phyloP scores from a whole-genome alignment of 768 basidiomycete species.

The Guyanaporus albipodus region DNA sequence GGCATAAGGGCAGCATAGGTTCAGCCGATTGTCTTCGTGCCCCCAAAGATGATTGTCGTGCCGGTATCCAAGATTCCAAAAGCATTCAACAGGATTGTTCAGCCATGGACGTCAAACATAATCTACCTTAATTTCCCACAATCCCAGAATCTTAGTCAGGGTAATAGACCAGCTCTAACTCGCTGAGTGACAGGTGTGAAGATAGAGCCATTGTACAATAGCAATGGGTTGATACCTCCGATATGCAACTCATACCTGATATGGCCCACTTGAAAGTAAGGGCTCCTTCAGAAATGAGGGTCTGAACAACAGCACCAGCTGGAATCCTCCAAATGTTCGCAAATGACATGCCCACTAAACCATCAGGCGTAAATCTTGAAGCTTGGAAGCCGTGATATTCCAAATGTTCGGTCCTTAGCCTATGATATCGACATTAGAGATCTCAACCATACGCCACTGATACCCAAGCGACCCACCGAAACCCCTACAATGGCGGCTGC shows the following conservation, averaged over 20 bases:
- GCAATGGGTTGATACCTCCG: slow-evolving; percentile 39
- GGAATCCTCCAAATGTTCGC: slow-evolving; percentile 33
- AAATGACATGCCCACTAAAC: slow-evolving; percentile 44
- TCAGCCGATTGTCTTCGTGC: slow-evolving; percentile 31
- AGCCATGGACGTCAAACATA: slow-evolving; percentile 23
- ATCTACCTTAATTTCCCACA: slow-evolving; percentile 20
- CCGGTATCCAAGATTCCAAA: slow-evolving; percentile 48
- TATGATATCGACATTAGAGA: slow-evolving; percentile 14
- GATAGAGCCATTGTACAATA: slow-evolving; percentile 37
- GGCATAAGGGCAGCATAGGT: slow-evolving; percentile 32
- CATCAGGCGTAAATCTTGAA: slow-evolving; percentile 22
- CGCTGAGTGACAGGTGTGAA: slow-evolving; percentile 31
- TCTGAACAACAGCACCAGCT: slow-evolving; percentile 39
- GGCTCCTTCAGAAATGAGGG: slow-evolving; percentile 37
- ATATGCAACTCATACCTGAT: slow-evolving; percentile 35
- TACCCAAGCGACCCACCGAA: slow-evolving; percentile 8
- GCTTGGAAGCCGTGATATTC: slow-evolving; percentile 17
- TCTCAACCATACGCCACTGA: not conserved
- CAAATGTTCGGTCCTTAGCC: slow-evolving; percentile 18
- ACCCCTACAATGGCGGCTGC: slow-evolving; percentile 36
- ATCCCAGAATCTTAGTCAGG: slow-evolving; percentile 15
- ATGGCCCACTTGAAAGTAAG: slow-evolving; percentile 41
- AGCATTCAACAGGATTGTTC: slow-evolving; percentile 1
- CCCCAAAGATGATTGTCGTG: slow-evolving; percentile 40
- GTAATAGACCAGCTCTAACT: slow-evolving; percentile 17